Evolutionary conservation across 768 basidiomycete genomes (phyloP).

Genomic region (Phylloporus sp.): DNA sequence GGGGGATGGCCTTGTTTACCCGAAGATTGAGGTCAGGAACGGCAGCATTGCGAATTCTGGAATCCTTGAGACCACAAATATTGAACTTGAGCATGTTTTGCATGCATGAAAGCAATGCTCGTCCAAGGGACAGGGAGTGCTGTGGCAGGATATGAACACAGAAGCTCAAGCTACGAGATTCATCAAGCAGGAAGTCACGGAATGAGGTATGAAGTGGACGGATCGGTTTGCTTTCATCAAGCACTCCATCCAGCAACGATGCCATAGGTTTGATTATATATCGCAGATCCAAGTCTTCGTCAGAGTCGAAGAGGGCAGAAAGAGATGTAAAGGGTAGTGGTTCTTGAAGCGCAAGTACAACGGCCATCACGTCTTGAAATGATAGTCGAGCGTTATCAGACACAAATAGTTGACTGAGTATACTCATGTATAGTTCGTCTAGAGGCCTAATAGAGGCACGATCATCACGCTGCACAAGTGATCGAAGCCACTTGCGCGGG

Average conservation of each 20-base stretch:
- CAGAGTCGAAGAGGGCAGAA: not conserved
- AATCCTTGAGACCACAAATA: no score
- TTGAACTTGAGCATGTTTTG: no score
- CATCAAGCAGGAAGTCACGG: not conserved
- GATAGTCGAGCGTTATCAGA: not conserved
- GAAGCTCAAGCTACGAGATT: not conserved
- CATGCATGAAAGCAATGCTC: no score
- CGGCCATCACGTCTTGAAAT: not conserved
- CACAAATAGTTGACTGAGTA: not conserved
- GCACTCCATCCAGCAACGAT: not conserved
- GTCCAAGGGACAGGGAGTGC: not conserved
- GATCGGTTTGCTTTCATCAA: not conserved
- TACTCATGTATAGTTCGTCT: not conserved
- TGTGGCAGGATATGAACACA: not conserved
- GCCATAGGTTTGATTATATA: not conserved
- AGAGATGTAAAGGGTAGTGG: not conserved
- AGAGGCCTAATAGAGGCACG: not conserved
- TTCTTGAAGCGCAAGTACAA: not conserved
- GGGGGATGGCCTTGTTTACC: no score
- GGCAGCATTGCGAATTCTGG: no score
- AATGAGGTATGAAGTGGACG: no score
- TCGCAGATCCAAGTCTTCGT: not conserved
- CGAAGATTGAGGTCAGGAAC: no score
- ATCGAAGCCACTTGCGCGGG: not conserved
- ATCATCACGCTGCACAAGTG: not conserved